phyloP scores from a whole-genome alignment of 768 basidiomycete genomes.

The Phallus indusiatus region DNA sequence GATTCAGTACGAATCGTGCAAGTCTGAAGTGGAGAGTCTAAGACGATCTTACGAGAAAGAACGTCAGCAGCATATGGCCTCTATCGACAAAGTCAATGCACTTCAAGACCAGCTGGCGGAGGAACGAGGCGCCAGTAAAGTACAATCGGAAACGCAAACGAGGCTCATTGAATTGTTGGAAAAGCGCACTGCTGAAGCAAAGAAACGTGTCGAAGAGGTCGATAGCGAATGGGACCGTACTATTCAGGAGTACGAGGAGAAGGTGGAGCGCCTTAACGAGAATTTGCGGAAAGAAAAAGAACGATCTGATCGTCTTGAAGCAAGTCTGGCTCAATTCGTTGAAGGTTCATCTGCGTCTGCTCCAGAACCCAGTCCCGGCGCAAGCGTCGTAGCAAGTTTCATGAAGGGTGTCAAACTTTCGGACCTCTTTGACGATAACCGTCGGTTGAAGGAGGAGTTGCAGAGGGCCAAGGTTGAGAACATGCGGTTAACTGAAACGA shows the following conservation, averaged over 20 bases:
- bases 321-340: constrained; percentile 1
- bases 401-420: constrained; percentile 85
- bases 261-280: constrained; percentile 57
- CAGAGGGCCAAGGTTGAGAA: constrained; percentile 73
- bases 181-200: constrained; percentile 76
- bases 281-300: constrained; percentile 65
- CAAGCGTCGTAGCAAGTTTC: constrained; percentile 74
- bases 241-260: constrained; percentile 55
- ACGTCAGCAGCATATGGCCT: constrained; percentile 65
- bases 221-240: constrained; percentile 77
- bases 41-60: constrained; percentile 66
- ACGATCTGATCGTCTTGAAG: constrained; percentile 59
- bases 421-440: constrained; percentile 86
- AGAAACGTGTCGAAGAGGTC: constrained; percentile 70
- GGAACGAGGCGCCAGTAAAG: constrained; percentile 73
- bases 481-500: constrained; percentile 72
- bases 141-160: constrained; percentile 63
- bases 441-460: constrained; percentile 76
- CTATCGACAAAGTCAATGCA: constrained; percentile 64
- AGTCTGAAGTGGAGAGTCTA: constrained; percentile 61
- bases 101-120: constrained; percentile 73
- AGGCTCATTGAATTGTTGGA: constrained; percentile 80
- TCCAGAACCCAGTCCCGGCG: constrained; percentile 66
- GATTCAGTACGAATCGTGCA: constrained; percentile 55
- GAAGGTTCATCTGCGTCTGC: constrained; percentile 1